Evolutionary conservation across 805 yeast genomes (phyloP).

Genomic region (Metschnikowia corniflorae): DNA sequence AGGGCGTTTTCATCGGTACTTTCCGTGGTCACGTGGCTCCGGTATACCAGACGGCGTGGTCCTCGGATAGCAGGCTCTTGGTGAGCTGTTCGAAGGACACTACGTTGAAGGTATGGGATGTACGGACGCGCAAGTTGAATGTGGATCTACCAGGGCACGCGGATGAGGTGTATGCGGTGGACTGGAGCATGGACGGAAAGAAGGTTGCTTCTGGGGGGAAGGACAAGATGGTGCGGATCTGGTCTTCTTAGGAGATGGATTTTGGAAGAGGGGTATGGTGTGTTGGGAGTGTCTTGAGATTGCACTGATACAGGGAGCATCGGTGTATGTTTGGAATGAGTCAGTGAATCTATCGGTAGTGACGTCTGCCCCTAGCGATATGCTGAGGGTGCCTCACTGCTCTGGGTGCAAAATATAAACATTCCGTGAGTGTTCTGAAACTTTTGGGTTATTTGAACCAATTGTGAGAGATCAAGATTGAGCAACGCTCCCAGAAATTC

Average conservation of each 20-base stretch:
- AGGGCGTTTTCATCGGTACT: conserved; percentile 85
- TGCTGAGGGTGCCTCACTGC: no score
- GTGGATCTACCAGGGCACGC: conserved; percentile 94
- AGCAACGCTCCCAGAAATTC: no score
- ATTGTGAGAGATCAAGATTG: no score
- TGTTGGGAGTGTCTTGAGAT: no score
- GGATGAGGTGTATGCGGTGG: conserved; percentile 95
- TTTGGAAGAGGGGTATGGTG: no score
- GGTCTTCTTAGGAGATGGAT: conserved; percentile 60
- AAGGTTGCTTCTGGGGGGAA: conserved; percentile 97
- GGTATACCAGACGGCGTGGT: conserved; percentile 97
- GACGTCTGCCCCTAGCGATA: no score
- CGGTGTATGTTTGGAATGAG: no score
- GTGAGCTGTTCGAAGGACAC: conserved; percentile 96
- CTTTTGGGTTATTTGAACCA: no score
- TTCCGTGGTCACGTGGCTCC: conserved; percentile 97
- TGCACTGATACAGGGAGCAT: no score
- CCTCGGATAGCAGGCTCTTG: conserved; percentile 84
- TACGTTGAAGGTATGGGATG: conserved; percentile 94
- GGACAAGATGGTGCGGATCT: conserved; percentile 87
- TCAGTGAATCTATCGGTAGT: no score
- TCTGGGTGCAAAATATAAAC: no score
- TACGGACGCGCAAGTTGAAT: conserved; percentile 74
- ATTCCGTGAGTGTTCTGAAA: no score
- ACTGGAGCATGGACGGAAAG: conserved; percentile 95